These are phyloP conservation scores for Suhomyces vadensis DNA, from an alignment of 805 yeast species.

Conservation along the genomic window DNA sequence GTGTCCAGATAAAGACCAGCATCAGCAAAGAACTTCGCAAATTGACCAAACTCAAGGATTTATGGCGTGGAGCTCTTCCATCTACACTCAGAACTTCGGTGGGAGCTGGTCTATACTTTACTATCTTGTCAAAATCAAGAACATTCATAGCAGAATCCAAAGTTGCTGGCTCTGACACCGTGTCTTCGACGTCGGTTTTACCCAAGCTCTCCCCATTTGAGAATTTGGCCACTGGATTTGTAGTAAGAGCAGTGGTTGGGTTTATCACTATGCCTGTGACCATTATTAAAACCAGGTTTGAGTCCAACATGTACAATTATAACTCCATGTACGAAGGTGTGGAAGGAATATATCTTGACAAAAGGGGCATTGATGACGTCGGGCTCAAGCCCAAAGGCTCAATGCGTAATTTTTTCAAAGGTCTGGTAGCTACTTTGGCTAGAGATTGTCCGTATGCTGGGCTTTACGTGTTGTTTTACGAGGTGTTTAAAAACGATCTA, in stretches of 20 bases:
- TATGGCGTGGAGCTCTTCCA: constrained; percentile 95
- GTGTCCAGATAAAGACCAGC: constrained; percentile 26
- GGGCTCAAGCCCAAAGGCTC: constrained; percentile 25
- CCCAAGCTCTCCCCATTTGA: constrained; percentile 72
- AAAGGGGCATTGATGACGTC: constrained; percentile 14
- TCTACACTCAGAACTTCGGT: constrained; percentile 86
- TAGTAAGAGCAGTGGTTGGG: constrained; percentile 81
- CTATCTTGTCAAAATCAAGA: constrained; percentile 67
- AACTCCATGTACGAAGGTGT: constrained; percentile 62
- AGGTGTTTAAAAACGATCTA: constrained; percentile 59
- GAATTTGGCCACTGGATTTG: constrained; percentile 74
- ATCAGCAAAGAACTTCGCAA: constrained; percentile 45
- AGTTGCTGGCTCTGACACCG: constrained; percentile 8
- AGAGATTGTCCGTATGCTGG: constrained; percentile 98
- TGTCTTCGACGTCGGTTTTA: constrained; percentile 43
- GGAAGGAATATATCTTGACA: constrained; percentile 47
- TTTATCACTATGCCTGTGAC: constrained; percentile 93
- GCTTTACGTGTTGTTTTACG: constrained; percentile 81
- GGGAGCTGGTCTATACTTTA: constrained; percentile 85
- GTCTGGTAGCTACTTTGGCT: constrained; percentile 81
- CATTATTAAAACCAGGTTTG: constrained; percentile 83
- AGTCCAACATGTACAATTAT: constrained; percentile 75
- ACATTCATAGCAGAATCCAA: constrained; percentile 42
- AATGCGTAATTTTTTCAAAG: constrained; percentile 73
- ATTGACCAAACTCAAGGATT: constrained; percentile 42